Evolutionary conservation across 257 asterid genomes (phyloP), one percentile per base, ranked within the genome.

Genomic region (Lantana camara): DNA sequence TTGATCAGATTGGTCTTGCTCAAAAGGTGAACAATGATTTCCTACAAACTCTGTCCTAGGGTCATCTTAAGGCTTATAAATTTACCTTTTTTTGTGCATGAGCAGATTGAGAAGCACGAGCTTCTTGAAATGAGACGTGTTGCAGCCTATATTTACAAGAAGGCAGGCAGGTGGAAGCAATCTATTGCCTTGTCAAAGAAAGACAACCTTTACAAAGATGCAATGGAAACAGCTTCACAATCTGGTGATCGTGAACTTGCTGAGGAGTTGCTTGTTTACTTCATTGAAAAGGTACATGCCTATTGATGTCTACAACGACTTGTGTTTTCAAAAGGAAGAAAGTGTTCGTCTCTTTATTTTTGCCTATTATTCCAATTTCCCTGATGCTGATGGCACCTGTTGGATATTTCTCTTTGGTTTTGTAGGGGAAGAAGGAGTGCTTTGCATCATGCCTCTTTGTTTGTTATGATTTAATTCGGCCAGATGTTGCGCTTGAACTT

Each of bases 161-260:
- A 88, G 84, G 99, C 98, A 20, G 98, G 99, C 47, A 83, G 99
- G 73, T 94, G 99, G 99, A 91, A 83, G 85, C 96, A 81, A 66
- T 94, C 98, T 17, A 94, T 94, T 76, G 96, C 97, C 44, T 70
- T 94, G 80, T 94, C 99, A 48, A 94, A 90, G 95, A 94, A 94
- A 79, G 98, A 94, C 79, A 90, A 82, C 64, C 85, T 88, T 29
- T 94, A 94, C 84, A 94, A 82, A 78, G 99, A 94, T 76, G 98
- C 99, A 53, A 94, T 94, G 99, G 99, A 90, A 83, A 94, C 98
- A 20, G 96, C 99, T 69, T 94, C 99, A 55, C 99, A 94, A 70
- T 94, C 99, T 56, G 99, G 99, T 9, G 97, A 94, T 47, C 99
- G 98, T 56, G 98, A 94, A 82, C 99, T 94, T 73, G 98, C 99